phyloP scores from a whole-genome alignment of 2,329 filamentous ascomycete genomes.

The Hansfordia pulvinata region DNA sequence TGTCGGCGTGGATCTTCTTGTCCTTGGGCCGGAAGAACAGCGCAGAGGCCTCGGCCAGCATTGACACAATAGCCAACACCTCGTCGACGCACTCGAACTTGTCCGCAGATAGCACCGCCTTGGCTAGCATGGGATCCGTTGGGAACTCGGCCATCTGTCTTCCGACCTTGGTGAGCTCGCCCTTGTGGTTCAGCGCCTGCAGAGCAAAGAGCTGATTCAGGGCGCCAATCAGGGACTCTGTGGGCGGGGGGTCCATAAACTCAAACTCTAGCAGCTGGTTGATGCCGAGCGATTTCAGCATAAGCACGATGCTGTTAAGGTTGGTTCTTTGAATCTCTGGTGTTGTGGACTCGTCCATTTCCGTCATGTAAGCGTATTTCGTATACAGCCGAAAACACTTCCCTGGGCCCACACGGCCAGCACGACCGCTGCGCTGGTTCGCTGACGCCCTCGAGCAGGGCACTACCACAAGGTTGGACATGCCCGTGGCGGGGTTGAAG shows the following conservation, averaged over 20 bases:
- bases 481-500: slow-evolving; percentile 81
- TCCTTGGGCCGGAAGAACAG: slow-evolving; percentile 94
- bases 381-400: slow-evolving; percentile 93
- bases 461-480: slow-evolving; percentile 83
- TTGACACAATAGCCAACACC: slow-evolving; percentile 82
- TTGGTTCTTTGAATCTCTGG: slow-evolving; percentile 91
- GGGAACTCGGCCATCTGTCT: slow-evolving; percentile 94
- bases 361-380: slow-evolving; percentile 86
- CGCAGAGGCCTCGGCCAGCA: slow-evolving; percentile 78
- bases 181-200: slow-evolving; percentile 76
- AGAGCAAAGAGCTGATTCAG: slow-evolving; percentile 86
- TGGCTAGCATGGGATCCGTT: slow-evolving; percentile 81
- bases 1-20: slow-evolving; percentile 93
- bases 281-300: slow-evolving; percentile 82
- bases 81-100: slow-evolving; percentile 90
- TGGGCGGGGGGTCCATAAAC: slow-evolving; percentile 87
- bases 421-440: slow-evolving; percentile 84
- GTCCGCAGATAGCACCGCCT: slow-evolving; percentile 76
- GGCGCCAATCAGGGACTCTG: slow-evolving; percentile 77
- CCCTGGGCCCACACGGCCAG: slow-evolving; percentile 80
- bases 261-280: slow-evolving; percentile 89
- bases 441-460: slow-evolving; percentile 86
- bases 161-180: slow-evolving; percentile 79
- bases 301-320: slow-evolving; percentile 68
- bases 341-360: slow-evolving; percentile 82